Evolutionary conservation across 306 rosid species (phyloP), one percentile per base, ranked within the genome.

Genomic region (Mucuna pruriens): DNA sequence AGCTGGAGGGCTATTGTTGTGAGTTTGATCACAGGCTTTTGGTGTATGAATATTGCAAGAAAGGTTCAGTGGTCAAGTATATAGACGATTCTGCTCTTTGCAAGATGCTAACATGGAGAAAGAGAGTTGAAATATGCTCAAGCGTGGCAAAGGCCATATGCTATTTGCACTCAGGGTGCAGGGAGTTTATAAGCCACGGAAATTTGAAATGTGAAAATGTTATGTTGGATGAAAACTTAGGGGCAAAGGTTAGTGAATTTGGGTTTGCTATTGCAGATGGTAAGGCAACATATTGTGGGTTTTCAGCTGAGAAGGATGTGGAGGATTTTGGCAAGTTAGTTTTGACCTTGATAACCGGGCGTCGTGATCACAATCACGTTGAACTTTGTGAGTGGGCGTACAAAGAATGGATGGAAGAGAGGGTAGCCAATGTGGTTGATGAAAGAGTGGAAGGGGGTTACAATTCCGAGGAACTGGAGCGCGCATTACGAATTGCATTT

Each of bases 1-100:
- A 85, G 86, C 89, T 92, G 65, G 93, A 89, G 85, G 94, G 97
- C 20, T 90, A 87, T 60, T 92, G 97, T 58, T 90, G 97, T 39
- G 94, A 92, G 83, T 74, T 61, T 49, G 81, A 80, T 65, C 92
- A 84, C 54, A 84, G 91, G 71, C 83, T 80, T 71, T 31, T 90
- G 71, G 78, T 90, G 63, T 89, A 90, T 74, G 93, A 90, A 68
- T 89, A 85, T 85, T 87, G 72, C 55, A 85, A 86, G 77, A 90
- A 89, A 54, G 90, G 94, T 78, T 90, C 94, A 15, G 6, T 92
- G 66, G 87, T 80, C 42, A 89, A 80, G 65, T 69, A 86, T 12
- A 67, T 90, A 23, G 89, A 83, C 5, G 90, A 92, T 81, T 77
- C 88, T 45, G 79, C 86, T 48, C 81, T 83, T 25, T 86, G 91